Percentiles rank a stretch among this genome's conserved stretches.
Conservation (phyloP, 2,329 filamentous ascomycete species). For the Cladosporium sp. region DNA sequence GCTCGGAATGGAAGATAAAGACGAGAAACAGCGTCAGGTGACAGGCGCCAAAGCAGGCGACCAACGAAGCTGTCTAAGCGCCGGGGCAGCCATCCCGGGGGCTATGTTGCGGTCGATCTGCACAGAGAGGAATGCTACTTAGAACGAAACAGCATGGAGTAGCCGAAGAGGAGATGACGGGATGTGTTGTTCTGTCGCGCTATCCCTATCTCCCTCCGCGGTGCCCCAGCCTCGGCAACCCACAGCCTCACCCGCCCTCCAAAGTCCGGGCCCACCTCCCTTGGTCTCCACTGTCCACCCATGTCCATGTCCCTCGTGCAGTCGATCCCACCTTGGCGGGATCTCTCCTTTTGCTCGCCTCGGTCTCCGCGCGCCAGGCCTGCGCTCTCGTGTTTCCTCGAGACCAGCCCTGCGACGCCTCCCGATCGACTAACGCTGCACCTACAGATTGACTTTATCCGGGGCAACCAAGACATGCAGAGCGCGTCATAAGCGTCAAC, state of each 20-base stretch:
- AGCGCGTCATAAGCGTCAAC: conserved; percentile 56
- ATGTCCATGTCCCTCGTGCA: neutral
- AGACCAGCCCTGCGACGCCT: conserved; percentile 5
- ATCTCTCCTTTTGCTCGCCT: conserved; percentile 8
- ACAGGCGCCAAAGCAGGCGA: conserved; percentile 1
- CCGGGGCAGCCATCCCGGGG: neutral
- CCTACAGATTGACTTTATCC: neutral
- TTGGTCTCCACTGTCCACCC: neutral
- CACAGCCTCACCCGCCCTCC: neutral
- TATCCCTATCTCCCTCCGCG: neutral
- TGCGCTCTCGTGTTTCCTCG: conserved; percentile 1
- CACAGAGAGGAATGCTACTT: too few species aligned
- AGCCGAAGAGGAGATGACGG: neutral
- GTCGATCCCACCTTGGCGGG: conserved; percentile 5
- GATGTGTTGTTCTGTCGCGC: conserved; percentile 1
- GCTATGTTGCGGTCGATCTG: too few species aligned
- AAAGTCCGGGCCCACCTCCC: neutral
- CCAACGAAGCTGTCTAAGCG: neutral
- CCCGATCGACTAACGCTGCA: conserved; percentile 5
- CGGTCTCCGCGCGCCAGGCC: neutral
- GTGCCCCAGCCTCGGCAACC: neutral
- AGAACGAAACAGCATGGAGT: too few species aligned
- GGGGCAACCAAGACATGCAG: conserved; percentile 1
- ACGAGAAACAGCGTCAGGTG: neutral
- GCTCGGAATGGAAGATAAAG: conserved; percentile 1